Percentiles rank a stretch among this genome's conserved stretches.
phyloP scores from a whole-genome alignment of 257 asterid genomes.

The Fraxinus anomala region DNA sequence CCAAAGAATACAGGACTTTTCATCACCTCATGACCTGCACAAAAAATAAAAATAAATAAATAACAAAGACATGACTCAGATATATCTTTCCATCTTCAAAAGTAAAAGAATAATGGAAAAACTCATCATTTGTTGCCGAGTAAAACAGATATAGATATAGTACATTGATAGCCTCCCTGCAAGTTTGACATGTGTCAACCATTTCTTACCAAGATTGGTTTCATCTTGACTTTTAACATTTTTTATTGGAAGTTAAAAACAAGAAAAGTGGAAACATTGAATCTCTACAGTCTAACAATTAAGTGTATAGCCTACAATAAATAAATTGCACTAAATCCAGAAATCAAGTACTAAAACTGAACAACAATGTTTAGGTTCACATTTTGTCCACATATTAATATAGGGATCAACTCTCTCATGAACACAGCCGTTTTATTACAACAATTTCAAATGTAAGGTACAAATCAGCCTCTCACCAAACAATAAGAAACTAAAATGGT shows the following conservation, averaged over 20 bases:
- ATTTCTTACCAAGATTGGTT: neutral
- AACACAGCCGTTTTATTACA: neutral
- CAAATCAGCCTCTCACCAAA: neutral
- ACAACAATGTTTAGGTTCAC: neutral
- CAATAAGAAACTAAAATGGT: neutral
- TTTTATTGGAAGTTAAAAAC: neutral
- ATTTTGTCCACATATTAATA: neutral
- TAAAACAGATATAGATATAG: conserved; percentile 8
- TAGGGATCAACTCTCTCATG: neutral
- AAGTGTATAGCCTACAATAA: neutral
- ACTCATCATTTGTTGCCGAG: neutral
- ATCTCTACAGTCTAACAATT: neutral
- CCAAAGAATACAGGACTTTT: conserved; percentile 20
- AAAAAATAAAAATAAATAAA: neutral
- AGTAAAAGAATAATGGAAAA: conserved; percentile 5
- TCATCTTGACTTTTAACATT: neutral
- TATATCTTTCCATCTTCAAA: neutral
- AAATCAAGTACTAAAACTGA: neutral
- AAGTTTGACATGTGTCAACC: neutral
- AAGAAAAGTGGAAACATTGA: neutral
- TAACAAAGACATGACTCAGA: neutral
- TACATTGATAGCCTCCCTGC: neutral
- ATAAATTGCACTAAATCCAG: neutral
- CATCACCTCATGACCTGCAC: conserved; percentile 51
- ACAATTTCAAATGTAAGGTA: neutral